Base-by-base conservation (phyloP, 345 rosid genomes). In the Populus nigra region DNA sequence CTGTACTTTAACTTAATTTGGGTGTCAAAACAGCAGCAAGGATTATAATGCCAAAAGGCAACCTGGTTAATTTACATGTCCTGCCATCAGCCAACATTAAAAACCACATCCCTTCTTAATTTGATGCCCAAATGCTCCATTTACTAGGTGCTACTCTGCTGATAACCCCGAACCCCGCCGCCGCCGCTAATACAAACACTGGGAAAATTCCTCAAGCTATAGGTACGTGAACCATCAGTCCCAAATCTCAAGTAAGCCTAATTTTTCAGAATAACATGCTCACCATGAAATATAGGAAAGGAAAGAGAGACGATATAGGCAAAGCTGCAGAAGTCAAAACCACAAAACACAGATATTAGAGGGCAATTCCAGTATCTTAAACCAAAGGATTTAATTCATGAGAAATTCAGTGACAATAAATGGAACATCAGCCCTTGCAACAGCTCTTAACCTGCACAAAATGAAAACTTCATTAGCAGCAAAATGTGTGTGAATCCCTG, bases 241-340 rank as follows among this genome's bases (percentile, higher is more conserved):
- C 22, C 61, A 53, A 20, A 7, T 53, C 61, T 53, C 12, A 55
- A 22, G 62, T 8, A n/a, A 55, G 62, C 62, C 62, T 55, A 3
- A 9, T 55, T 6, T 17, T 61, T 9, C 43, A 7, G 41, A 49
- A 5, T 35, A 69, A 70, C 5, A 43, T 66, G 68, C 89, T 79
- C 85, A 92, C 97, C 93, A 91, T 91, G 85, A 89, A 93, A 85
- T 93, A 93, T 8, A 91, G 85, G 83, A 90, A 93, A 8, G 97
- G 97, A 73, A 93, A 93, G 6, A 93, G 91, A 22, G 94, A 91
- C 25, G 96, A 84, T 77, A 82, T 90, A 8, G 89, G 96, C 85
- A 93, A 80, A 83, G 94, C 96, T 93, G 97, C 84, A 83, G 73
- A 68, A 53, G 15, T 7, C 41, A 69, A 39, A 69, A 83, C 31